Evolutionary conservation across 768 basidiomycete genomes (phyloP).

Genomic region (Trametes meyenii): DNA sequence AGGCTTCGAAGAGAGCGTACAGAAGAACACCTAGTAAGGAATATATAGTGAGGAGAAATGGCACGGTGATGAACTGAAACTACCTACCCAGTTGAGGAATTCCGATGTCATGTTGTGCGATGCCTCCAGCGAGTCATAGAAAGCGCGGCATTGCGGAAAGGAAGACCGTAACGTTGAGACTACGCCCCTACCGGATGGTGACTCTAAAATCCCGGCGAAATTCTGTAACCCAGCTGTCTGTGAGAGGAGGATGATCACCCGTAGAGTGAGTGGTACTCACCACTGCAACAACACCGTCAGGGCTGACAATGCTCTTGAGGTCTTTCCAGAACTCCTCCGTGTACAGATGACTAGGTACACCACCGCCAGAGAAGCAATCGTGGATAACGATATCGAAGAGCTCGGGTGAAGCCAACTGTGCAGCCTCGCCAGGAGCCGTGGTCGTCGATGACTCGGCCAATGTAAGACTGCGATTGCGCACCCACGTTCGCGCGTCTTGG

Average conservation of each 20-base stretch:
- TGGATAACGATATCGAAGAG: slow-evolving; percentile 79
- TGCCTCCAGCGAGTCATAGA: slow-evolving; percentile 65
- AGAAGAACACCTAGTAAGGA: slow-evolving; percentile 73
- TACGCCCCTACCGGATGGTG: slow-evolving; percentile 65
- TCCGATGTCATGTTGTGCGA: slow-evolving; percentile 42
- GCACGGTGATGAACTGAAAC: not conserved
- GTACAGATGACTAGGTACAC: slow-evolving; percentile 85
- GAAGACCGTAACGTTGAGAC: slow-evolving; percentile 66
- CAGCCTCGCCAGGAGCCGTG: not conserved
- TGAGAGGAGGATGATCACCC: not conserved
- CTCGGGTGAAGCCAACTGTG: slow-evolving; percentile 8
- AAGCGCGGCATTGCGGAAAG: slow-evolving; percentile 82
- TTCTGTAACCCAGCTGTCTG: slow-evolving; percentile 52
- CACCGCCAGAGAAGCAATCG: slow-evolving; percentile 93
- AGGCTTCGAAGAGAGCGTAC: slow-evolving; percentile 57
- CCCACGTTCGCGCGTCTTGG: slow-evolving; percentile 77
- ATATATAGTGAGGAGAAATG: not conserved
- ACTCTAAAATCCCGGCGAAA: slow-evolving; percentile 73
- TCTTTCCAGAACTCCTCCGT: slow-evolving; percentile 83
- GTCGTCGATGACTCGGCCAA: slow-evolving; percentile 31
- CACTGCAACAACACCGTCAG: slow-evolving; percentile 78
- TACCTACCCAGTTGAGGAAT: slow-evolving; percentile 75
- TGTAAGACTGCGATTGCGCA: slow-evolving; percentile 43
- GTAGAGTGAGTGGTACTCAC: slow-evolving; percentile 47
- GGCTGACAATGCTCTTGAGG: slow-evolving; percentile 61